These are phyloP conservation scores for Fomitopsis betulina DNA, from an alignment of 1,284 basidiomycete genomes.

Conservation along the genomic window DNA sequence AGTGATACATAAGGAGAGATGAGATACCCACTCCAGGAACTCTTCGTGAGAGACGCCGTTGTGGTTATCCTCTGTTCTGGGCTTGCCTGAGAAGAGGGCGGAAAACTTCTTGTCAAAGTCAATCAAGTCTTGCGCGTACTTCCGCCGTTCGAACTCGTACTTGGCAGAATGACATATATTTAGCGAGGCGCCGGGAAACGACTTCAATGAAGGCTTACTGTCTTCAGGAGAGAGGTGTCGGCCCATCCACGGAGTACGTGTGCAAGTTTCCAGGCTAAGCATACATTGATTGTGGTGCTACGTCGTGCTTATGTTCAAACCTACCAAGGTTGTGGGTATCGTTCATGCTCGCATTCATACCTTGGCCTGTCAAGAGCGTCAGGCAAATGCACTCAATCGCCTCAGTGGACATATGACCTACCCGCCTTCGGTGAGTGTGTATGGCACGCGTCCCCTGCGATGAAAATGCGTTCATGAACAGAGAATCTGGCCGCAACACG, in stretches of 20 bases:
- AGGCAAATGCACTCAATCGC: background rate
- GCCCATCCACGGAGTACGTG: conserved; percentile 74
- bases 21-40: conserved; percentile 46
- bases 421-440: conserved; percentile 76
- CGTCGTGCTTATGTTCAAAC: conserved; percentile 2
- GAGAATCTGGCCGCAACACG: conserved; percentile 71
- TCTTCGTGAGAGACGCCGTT: conserved; percentile 66
- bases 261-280: conserved; percentile 70
- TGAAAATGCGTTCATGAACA: conserved; percentile 68
- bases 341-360: conserved; percentile 77
- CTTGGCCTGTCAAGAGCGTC: conserved; percentile 41
- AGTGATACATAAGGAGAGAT: background rate
- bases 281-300: background rate
- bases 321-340: conserved; percentile 75
- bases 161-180: conserved; percentile 20
- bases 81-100: conserved; percentile 73
- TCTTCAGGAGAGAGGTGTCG: conserved; percentile 59
- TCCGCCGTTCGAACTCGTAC: conserved; percentile 70
- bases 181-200: background rate
- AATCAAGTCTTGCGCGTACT: conserved; percentile 79
- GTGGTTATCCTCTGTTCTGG: conserved; percentile 47
- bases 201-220: conserved; percentile 39
- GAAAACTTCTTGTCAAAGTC: conserved; percentile 76
- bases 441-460: conserved; percentile 79
- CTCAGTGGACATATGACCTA: background rate